Percentiles rank a stretch among this genome's conserved stretches.
These are phyloP conservation scores for Aureobasidium namibiae DNA, from an alignment of 2,329 filamentous ascomycete species.

Conservation along the genomic window DNA sequence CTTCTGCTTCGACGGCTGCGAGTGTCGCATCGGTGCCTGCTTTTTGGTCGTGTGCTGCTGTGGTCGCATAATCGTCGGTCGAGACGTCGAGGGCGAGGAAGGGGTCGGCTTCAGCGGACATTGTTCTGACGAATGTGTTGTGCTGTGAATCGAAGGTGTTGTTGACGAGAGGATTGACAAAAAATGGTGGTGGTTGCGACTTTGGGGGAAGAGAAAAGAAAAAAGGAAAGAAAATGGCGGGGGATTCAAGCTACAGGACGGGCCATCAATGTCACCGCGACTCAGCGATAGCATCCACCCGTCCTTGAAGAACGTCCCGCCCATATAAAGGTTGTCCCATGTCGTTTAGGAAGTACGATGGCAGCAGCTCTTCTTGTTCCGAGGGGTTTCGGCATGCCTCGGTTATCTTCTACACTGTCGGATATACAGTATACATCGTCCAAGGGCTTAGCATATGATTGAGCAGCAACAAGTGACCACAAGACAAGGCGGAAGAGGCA, in stretches of 20 bases:
- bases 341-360: no score
- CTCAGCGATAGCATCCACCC: neutral
- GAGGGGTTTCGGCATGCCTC: no score
- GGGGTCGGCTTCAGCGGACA: slow-evolving; percentile 16
- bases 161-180: neutral
- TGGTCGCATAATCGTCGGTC: slow-evolving; percentile 25
- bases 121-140: neutral
- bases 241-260: neutral
- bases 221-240: neutral
- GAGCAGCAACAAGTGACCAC: neutral
- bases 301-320: neutral
- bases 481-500: neutral
- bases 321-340: no score
- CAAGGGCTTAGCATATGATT: neutral
- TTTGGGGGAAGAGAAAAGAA: neutral
- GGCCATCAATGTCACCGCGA: neutral
- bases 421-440: no score
- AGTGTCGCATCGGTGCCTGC: neutral
- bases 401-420: no score
- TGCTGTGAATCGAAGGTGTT: neutral
- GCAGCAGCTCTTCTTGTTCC: no score
- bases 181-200: neutral
- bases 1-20: neutral
- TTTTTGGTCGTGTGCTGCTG: slow-evolving; percentile 21
- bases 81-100: slow-evolving; percentile 25